Base-by-base conservation (phyloP, 2,329 filamentous ascomycete species). In the Exophiala viscosa region DNA sequence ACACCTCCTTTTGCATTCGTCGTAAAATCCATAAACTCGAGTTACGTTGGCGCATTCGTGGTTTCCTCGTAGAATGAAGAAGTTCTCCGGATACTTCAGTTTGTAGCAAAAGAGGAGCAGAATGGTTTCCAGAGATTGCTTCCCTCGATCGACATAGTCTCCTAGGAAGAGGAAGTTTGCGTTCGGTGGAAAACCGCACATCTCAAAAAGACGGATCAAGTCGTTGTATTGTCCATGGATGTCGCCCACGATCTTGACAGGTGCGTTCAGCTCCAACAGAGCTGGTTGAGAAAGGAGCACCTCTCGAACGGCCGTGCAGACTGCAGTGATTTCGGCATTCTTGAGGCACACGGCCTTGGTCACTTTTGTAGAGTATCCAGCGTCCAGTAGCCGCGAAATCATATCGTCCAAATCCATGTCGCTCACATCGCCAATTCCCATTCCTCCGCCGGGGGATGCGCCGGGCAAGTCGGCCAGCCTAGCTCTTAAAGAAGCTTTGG, bases 21-120 rank as follows among this genome's bases (percentile, higher is more conserved):
- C 92, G 74, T 97, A 97, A 72, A 97, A 97, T 2, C 92, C 92
- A 70, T 96, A 96, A 33, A 97, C 90, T 54, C 92, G 83, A 11
- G 90, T 97, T 48, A 97, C 90, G 62, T 95, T 96, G 64, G 92
- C 92, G 71, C 92, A 96, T 70, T 97, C 92, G 71, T 97, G 92
- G 67, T 97, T 97, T 50, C 92, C 92, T 52, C 92, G 85, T 17
- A 97, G 77, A 43, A 97, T 76, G 73, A 97, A 97, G 72, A 97
- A 97, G 75, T 97, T 97, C 73, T 96, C 90, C 7, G 92, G 92
- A 65, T 88, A 96, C 69, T 96, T 95, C 68, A 97, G 82, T 77
- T 97, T 97, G 77, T 96, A 97, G 77, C 90, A 96, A 57, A 97
- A 78, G 38, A 97, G 77, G 39, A 97, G 80, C 4, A 96, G 79